Evolutionary conservation across 345 rosid species (phyloP).

Genomic region (Syzygium oleosum): DNA sequence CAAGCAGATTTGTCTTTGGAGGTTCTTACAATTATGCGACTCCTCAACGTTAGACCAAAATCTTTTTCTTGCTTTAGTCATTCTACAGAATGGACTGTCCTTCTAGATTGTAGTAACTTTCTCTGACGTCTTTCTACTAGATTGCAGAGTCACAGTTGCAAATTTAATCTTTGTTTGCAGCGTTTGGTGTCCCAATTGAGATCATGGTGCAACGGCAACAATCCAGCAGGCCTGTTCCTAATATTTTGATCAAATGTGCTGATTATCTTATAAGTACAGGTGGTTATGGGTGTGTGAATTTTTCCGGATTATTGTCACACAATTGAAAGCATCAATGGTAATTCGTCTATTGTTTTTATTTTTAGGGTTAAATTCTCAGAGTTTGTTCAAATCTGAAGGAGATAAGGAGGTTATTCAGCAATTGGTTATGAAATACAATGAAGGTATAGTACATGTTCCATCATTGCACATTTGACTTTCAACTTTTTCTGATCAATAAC

Average conservation of each 20-base stretch:
- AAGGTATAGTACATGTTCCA: slow-evolving; percentile 34
- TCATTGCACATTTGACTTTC: background rate
- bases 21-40: background rate
- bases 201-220: slow-evolving; percentile 63
- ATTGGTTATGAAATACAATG: slow-evolving; percentile 64
- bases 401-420: slow-evolving; percentile 63
- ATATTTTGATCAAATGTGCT: slow-evolving; percentile 60
- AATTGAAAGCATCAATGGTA: background rate
- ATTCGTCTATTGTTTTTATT: background rate
- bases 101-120: background rate
- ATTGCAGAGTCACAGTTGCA: background rate
- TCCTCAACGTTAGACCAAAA: background rate
- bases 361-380: slow-evolving; percentile 59
- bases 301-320: background rate
- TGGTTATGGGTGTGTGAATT: slow-evolving; percentile 5
- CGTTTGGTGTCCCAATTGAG: slow-evolving; percentile 86
- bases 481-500: background rate
- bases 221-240: slow-evolving; percentile 56
- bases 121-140: background rate
- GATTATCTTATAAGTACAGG: slow-evolving; percentile 83
- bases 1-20: background rate
- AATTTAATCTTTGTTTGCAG: slow-evolving; percentile 16
- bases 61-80: background rate
- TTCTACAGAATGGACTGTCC: background rate
- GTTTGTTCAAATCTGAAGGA: slow-evolving; percentile 78